Evolutionary conservation across 1,284 basidiomycete species (phyloP), one percentile per base, ranked within the genome.

Genomic region (Gymnopus androsaceus): DNA sequence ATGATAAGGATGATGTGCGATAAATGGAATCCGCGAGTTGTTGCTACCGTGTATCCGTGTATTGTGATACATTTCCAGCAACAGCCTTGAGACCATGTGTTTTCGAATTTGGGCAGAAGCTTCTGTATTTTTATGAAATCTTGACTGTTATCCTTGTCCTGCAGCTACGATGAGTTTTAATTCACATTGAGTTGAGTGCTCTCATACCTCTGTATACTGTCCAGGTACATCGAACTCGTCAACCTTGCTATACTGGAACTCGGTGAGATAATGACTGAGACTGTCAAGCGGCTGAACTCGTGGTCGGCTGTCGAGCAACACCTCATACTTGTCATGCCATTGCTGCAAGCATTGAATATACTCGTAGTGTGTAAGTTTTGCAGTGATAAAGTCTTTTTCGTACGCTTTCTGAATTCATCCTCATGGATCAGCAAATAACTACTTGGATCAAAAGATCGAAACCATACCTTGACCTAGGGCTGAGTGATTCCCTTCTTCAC

Each of bases 191-290:
- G 52, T 53, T 23, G 17, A 46, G 30, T 44, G 27, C n/a, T 51
- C 0, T 49, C 80, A 63, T 58, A 92, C 94, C 82, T 96, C 92
- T 0, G 95, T 90, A 67, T 99, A 99, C 73, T 99, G 97, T 7
- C 97, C 97, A 19, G 97, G 97, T 54, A 99, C 87, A 71, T 99
- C 97, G 50, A 99, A 94, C 63, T 99, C 97, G 65, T 99, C 97
- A 56, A 98, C 95, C 71, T 96, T 98, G 67, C 89, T 89, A 72
- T 98, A 95, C 66, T 99, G 96, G 80, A 99, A 99, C 71, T 99
- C 96, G 11, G 94, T 92, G 61, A 99, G 78, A 75, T 95, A 98
- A 73, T 97, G 95, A 62, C 93, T 95, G 46, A 94, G 79, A 57
- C 89, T 80, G 63, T 98, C 95, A 51, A 99, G 76, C n/a, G 93